phyloP scores from a whole-genome alignment of 208 protist genomes.

The Acanthamoeba royreba region DNA sequence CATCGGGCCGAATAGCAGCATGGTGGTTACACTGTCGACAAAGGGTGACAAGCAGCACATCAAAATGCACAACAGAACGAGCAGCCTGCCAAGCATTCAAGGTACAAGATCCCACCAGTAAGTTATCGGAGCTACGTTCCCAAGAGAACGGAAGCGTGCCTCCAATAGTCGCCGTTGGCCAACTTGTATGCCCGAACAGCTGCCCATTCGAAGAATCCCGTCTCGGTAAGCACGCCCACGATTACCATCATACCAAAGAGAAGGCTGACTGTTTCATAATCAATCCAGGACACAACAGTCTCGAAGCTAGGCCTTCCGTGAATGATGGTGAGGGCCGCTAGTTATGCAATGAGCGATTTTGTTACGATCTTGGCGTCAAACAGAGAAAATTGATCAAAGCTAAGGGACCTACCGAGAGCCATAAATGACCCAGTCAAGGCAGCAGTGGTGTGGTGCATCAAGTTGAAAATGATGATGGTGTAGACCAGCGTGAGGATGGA shows the following conservation, averaged over 20 bases:
- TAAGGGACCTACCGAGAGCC: conserved; percentile 40
- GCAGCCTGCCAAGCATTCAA: conserved; percentile 1
- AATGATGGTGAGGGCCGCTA: conserved; percentile 42
- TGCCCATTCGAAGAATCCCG: conserved; percentile 76
- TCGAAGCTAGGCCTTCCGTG: conserved; percentile 48
- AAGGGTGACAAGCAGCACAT: conserved; percentile 72
- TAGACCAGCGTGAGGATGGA: conserved; percentile 74
- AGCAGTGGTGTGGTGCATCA: conserved; percentile 72
- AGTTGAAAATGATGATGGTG: conserved; percentile 74
- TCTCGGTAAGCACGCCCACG: conserved; percentile 69
- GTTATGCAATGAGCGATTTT: too few species aligned
- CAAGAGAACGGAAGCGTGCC: background rate
- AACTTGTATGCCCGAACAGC: conserved; percentile 66
- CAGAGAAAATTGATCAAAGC: too few species aligned
- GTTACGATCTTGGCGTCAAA: too few species aligned
- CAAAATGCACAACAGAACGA: conserved; percentile 53
- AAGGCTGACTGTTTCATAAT: conserved; percentile 50
- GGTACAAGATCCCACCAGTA: too few species aligned
- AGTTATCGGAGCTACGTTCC: background rate
- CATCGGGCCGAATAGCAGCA: conserved; percentile 77
- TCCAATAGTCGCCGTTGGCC: conserved; percentile 61
- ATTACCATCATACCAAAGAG: conserved; percentile 82
- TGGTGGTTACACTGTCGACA: conserved; percentile 83
- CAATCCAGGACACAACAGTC: conserved; percentile 70
- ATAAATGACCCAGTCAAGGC: conserved; percentile 72